Evolutionary conservation across 1,284 basidiomycete genomes (phyloP), one percentile per base, ranked within the genome.

Genomic region (Leccinum angustisporum): DNA sequence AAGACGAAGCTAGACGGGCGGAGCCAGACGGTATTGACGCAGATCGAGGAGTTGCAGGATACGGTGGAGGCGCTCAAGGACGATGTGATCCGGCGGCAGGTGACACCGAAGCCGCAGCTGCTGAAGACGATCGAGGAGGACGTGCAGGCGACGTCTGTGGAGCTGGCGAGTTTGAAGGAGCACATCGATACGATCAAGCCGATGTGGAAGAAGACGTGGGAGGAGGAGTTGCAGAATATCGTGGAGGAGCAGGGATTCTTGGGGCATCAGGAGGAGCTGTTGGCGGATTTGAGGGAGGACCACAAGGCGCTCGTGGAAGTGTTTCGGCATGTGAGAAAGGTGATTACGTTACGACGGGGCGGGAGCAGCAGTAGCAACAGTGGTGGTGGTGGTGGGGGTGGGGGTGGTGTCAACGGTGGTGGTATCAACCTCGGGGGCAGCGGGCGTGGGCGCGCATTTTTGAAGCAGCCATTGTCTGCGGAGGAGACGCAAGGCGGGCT

Each of bases 171-270:
- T 66, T 81, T 99, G 58, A 87, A 88, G 67, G 86, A 90, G 65
- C 94, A 97, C 73, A 91, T 98, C 67, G 86, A 89, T 67, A 91
- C 92, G 4, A 86, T 97, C 69, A 95, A 93, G 72, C 95, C 97
- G 56, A 93, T 93, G 82, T 99, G 97, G 97, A 95, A 97, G 80
- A 95, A 97, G 82, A 98, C 96, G 27, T 99, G 97, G 97, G 93
- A 94, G 69, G 87, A 92, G 70, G 97, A 99, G 79, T 77, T 99
- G 73, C 92, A 95, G 79, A 94, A 95, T 67, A 96, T 99, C 63
- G 92, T 98, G 53, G 96, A 98, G 75, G 97, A 99, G 77, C 97
- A 99, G 75, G 92, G 96, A 68, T 92, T 97, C 79, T 80, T 98
- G 59, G 88, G 86, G 11, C 92, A 97, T 70, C 94, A 97, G 72